Evolutionary conservation across 2,329 filamentous ascomycete genomes (phyloP), one percentile per base, ranked within the genome.

Genomic region (Colletotrichum sp.): DNA sequence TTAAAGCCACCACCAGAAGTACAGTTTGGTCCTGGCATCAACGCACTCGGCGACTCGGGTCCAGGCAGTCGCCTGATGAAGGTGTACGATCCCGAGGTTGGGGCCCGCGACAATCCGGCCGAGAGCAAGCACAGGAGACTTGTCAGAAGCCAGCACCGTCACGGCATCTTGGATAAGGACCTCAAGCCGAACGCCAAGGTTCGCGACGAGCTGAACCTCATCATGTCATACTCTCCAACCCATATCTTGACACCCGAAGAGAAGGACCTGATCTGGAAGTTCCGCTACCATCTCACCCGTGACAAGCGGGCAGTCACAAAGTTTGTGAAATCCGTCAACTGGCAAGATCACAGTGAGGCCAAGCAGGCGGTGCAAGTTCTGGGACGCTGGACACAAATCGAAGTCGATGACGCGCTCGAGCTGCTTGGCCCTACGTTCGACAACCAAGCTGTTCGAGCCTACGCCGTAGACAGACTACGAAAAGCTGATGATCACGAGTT

Each of bases 271-370:
- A 92, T 99, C 25, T 99, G 98, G 98, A 97, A 98, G 80, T 99
- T 98, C 86, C 91, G 97, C 74, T 98, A 98, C 84, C 96, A 98
- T 83, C 86, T 99, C 27, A 97, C 96, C 1, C 91, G 96, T 73
- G 96, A 99, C 83, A 99, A 99, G 84, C 90, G 94, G 80, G 94
- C 96, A 4, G 88, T 98, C 74, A 99, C 96, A 39, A 99, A 99
- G 81, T 98, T 99, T 80, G 95, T 98, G 83, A 99, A 98, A 84
- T 98, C 96, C 1, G 96, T 98, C 52, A 96, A 98, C 79, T 99
- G 97, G 96, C 92, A 91, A 66, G 96, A 98, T 83, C 90, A 91
- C 63, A 92, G 92, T 77, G 96, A 99, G 87, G 93, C 94, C 6
- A 93, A 94, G 75, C 96, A 98, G 86, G 96, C 96, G 8, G 94